Conservation (phyloP, 768 basidiomycete genomes). For the Boletus reticulatus region DNA sequence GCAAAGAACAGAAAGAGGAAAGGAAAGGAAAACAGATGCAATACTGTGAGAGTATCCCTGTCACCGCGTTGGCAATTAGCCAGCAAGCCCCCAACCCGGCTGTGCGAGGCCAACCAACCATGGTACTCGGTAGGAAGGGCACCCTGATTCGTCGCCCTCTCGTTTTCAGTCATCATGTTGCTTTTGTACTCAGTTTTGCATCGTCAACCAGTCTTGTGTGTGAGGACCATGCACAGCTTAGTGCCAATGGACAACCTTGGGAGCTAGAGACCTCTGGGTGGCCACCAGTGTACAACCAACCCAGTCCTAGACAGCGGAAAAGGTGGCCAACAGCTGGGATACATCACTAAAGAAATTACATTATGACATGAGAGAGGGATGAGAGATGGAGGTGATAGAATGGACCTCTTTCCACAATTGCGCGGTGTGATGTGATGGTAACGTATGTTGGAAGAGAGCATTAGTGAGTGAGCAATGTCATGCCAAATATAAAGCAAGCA, state of each 20-base stretch:
- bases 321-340: background rate
- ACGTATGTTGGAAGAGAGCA: background rate
- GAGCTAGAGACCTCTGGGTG: too few species aligned
- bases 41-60: background rate
- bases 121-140: background rate
- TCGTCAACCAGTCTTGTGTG: background rate
- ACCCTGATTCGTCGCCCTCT: background rate
- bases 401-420: conserved; percentile 2
- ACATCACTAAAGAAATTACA: background rate
- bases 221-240: background rate
- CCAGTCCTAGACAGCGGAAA: background rate
- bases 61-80: background rate
- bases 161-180: too few species aligned
- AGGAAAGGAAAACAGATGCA: background rate
- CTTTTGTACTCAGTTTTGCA: background rate
- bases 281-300: background rate
- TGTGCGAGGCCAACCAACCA: too few species aligned
- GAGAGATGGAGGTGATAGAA: conserved; percentile 8
- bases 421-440: conserved; percentile 1
- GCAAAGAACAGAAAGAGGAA: background rate
- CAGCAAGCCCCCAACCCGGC: background rate
- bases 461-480: conserved; percentile 1
- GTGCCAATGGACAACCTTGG: too few species aligned
- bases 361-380: background rate
- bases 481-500: conserved; percentile 1